Base-by-base conservation (phyloP, 805 yeast genomes). In the Hanseniaspora nectarophila region DNA sequence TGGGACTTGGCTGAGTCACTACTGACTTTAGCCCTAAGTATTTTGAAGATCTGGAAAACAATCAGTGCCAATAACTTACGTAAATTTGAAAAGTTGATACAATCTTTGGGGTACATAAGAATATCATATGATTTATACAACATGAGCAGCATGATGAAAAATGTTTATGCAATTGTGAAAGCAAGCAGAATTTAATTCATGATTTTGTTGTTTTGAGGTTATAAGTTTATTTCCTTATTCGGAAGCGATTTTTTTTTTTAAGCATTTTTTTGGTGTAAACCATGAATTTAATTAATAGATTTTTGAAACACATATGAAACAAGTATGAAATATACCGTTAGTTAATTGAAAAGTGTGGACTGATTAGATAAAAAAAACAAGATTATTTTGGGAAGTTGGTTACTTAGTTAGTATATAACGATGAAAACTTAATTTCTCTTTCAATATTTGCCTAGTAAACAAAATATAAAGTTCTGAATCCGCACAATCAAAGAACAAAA, bases 281-380 rank as follows among this genome's bases (percentile, higher is more conserved):
- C 20, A 13, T 4, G 18, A 32, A 10, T 40, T 40, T 40, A 40
- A 40, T 40, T 26, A 40, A 40, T 40, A 26, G 21, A 24, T 5
- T 12, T n/a, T 18, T 42, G n/a, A 42, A 29, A 42, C 45, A 42
- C 18, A 5, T 10, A 42, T 42, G 45, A 42, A 42, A 42, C 45
- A 42, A n/a, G 8, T 26, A 40, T 40, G 43, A 40, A 40, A n/a
- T n/a, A n/a, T n/a, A n/a, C n/a, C n/a, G n/a, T n/a, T n/a, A n/a
- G n/a, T n/a, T n/a, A n/a, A n/a, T n/a, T n/a, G n/a, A n/a, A n/a
- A n/a, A n/a, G n/a, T n/a, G n/a, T n/a, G n/a, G n/a, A n/a, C n/a
- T n/a, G n/a, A n/a, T n/a, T n/a, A n/a, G n/a, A n/a, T n/a, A n/a
- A n/a, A n/a, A n/a, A n/a, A n/a, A n/a, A n/a, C n/a, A n/a, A n/a